Percentiles rank a stretch among this genome's conserved stretches.
These are phyloP conservation scores for Nicotiana noctiflora DNA, from an alignment of 257 asterid species.

Conservation along the genomic window DNA sequence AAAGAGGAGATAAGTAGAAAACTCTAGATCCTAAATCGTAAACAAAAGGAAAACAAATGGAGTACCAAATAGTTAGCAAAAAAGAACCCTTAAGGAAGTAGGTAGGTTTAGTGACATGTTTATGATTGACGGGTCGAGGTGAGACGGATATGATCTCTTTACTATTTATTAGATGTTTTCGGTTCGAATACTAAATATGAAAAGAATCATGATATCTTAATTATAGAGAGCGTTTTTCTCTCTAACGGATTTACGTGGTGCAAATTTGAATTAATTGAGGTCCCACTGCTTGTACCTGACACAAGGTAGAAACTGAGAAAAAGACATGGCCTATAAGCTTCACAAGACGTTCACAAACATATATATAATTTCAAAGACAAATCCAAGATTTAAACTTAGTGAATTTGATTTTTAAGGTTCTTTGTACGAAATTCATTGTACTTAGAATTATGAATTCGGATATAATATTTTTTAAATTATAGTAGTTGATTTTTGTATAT, in stretches of 20 bases:
- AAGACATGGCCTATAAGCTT: not conserved
- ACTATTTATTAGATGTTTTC: too few relatives aligned
- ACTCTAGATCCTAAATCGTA: not conserved
- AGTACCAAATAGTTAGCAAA: too few relatives aligned
- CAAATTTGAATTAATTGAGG: not conserved
- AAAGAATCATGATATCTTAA: not conserved
- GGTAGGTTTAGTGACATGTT: not conserved
- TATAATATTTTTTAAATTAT: not conserved
- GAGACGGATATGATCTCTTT: too few relatives aligned
- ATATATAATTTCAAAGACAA: not conserved
- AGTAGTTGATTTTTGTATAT: not conserved
- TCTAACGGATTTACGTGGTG: too few relatives aligned
- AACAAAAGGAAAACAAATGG: too few relatives aligned
- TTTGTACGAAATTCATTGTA: not conserved
- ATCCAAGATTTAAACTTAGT: not conserved
- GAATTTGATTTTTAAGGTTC: not conserved
- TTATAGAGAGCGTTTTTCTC: not conserved
- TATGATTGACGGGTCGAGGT: too few relatives aligned
- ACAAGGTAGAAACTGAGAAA: not conserved
- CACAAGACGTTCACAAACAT: not conserved
- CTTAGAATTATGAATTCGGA: not conserved
- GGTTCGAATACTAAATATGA: rapidly evolving
- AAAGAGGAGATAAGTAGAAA: not conserved
- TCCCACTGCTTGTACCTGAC: not conserved
- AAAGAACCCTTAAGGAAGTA: too few relatives aligned